Percentiles rank a stretch among this genome's conserved stretches.
Evolutionary conservation across 2,329 filamentous ascomycete genomes (phyloP).

Genomic region (Cytospora piceae): DNA sequence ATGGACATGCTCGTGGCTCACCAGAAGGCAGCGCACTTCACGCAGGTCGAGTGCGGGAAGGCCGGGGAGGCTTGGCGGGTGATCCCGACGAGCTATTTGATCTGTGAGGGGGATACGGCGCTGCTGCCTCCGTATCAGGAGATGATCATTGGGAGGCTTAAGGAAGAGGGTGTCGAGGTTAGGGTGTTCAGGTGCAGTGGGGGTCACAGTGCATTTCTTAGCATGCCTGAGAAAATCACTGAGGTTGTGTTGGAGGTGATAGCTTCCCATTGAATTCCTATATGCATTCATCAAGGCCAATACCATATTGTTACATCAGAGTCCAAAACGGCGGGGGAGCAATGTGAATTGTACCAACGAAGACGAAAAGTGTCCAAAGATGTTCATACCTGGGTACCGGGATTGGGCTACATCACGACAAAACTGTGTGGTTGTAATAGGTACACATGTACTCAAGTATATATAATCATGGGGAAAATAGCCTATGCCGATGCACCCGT

Average conservation of each 20-base stretch:
- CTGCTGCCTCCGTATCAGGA: constrained; percentile 15
- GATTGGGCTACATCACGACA: not conserved
- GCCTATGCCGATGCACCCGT: too few relatives aligned
- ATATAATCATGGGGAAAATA: too few relatives aligned
- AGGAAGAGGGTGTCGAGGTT: constrained; percentile 15
- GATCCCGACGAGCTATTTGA: constrained; percentile 23
- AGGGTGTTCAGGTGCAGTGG: constrained; percentile 14
- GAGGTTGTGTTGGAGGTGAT: constrained; percentile 9
- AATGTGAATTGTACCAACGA: not conserved
- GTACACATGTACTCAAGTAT: too few relatives aligned
- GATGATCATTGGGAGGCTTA: constrained; percentile 15
- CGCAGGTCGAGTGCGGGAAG: not conserved
- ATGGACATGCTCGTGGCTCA: constrained; percentile 20
- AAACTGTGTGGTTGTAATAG: not conserved
- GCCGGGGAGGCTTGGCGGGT: constrained; percentile 17
- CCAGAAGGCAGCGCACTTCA: constrained; percentile 8
- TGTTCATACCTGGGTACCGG: not conserved
- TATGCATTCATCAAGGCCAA: not conserved
- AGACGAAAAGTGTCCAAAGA: not conserved
- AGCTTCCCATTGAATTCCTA: constrained; percentile 1
- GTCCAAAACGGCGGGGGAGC: not conserved
- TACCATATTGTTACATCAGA: not conserved
- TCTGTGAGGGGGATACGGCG: constrained; percentile 22
- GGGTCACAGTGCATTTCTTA: constrained; percentile 18
- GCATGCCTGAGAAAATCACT: constrained; percentile 13